Evolutionary conservation across 2,329 filamentous ascomycete genomes (phyloP).

Genomic region (Exserohilum rostratum): DNA sequence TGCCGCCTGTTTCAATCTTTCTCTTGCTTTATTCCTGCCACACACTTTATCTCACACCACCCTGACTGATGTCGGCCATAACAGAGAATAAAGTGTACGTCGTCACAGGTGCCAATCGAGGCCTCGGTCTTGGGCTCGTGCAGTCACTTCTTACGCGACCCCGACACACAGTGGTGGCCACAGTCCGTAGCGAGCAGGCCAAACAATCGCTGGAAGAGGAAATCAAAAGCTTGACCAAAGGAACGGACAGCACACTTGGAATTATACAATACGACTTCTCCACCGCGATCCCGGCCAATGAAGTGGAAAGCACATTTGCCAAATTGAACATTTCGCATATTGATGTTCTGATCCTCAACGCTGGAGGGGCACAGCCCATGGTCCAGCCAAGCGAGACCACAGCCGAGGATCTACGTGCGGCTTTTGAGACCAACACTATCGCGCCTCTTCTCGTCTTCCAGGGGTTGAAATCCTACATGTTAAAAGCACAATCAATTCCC

Average conservation of each 20-base stretch:
- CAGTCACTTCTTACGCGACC: conserved; percentile 2
- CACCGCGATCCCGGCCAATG: background rate
- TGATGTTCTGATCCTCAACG: conserved; percentile 2
- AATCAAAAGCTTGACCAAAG: background rate
- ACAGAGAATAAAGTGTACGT: conserved; percentile 1
- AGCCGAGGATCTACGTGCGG: background rate
- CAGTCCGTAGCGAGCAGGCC: background rate
- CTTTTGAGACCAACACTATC: conserved; percentile 2
- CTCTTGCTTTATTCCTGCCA: background rate
- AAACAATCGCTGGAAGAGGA: conserved; percentile 2
- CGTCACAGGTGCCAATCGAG: conserved; percentile 8
- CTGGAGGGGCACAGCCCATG: conserved; percentile 1
- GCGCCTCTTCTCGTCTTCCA: conserved; percentile 1
- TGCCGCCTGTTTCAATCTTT: background rate
- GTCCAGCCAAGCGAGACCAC: background rate
- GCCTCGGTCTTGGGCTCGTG: conserved; percentile 8
- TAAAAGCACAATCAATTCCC: background rate
- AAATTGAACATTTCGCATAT: background rate
- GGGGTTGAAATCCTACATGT: conserved; percentile 1
- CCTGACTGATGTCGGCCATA: background rate
- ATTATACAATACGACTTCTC: conserved; percentile 10
- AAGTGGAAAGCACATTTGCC: background rate
- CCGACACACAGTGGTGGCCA: conserved; percentile 3
- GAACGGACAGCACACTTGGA: conserved; percentile 5
- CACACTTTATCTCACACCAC: background rate